Percentiles rank a stretch among this genome's conserved stretches.
Conservation (phyloP, 129 eudicot species). For the Smallanthus sonchifolius region DNA sequence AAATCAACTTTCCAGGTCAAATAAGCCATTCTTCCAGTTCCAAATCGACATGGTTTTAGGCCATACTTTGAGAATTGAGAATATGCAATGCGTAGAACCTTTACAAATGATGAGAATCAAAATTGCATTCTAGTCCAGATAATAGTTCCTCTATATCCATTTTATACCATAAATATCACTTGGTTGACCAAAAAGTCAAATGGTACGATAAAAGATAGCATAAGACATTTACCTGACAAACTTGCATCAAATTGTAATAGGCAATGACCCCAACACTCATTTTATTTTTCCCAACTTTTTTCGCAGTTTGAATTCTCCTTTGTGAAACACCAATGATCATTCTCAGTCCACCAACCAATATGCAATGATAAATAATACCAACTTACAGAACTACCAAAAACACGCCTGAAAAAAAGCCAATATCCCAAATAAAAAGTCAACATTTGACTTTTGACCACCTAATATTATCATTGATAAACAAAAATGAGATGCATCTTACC, state of each 20-base stretch:
- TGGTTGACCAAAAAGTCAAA: conserved; percentile 14
- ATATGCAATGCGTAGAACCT: neutral
- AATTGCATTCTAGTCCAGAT: neutral
- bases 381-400: conserved; percentile 19
- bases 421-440: neutral
- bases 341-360: conserved; percentile 53
- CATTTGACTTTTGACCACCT: conserved; percentile 5
- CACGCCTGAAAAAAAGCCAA: conserved; percentile 19
- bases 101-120: neutral
- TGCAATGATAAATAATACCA: conserved; percentile 5
- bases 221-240: conserved; percentile 57
- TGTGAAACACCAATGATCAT: conserved; percentile 60
- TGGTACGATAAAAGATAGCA: neutral
- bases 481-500: conserved; percentile 36
- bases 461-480: neutral
- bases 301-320: conserved; percentile 47
- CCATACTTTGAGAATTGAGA: neutral
- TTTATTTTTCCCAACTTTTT: conserved; percentile 45
- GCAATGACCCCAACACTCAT: conserved; percentile 74
- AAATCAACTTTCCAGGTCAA: neutral
- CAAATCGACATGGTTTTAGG: neutral
- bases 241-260: conserved; percentile 77
- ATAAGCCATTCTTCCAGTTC: neutral
- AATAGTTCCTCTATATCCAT: neutral
- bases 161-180: neutral